Base-by-base conservation (phyloP, 192 early-diverging fungal species). In the Entomortierella beljakovae region DNA sequence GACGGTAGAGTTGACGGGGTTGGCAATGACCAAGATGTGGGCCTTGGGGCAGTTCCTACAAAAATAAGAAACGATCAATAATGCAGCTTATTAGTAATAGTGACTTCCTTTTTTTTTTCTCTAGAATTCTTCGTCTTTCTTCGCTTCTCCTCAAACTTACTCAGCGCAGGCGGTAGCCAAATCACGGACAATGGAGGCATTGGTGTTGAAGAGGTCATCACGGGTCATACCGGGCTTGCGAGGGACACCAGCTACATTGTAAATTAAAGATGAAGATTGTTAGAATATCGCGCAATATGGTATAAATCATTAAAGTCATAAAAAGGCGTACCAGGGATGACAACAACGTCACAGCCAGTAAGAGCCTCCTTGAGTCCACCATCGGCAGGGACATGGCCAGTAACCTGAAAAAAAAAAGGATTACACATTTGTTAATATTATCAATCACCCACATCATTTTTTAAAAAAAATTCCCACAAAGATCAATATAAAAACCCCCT, bases 181-280 rank as follows among this genome's bases (percentile, higher is more conserved):
- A 52, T 83, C 90, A 68, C 90, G 88, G 80, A 97, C 94, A 66
- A 99, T 99, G 61, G 93, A 92, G 64, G 97, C 97, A 86, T 99
- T 99, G 86, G 92, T 97, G 86, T 97, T 96, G 91, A 99, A 99
- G 65, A 99, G 87, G 82, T 99, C 97, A 82, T 99, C 96, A 84
- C 97, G 92, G 70, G 97, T 96, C 97, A 99, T 99, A 33, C 95
- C 96, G 62, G 96, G 97, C 92, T 99, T 99, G 81, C 97, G 90
- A 66, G 97, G 97, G 18, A 99, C 94, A 72, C 97, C 97, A 64
- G 97, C 97, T 63, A 51, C 32, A n/a, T 35, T 35, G 37, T 18
- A 13, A 5, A 48, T 49, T 1, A 6, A 23, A 28, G 25, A 23
- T n/a, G 55, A 34, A 13, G 35, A 29, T 26, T 29, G 51, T 31